Evolutionary conservation across 371 early-diverging fungal species (phyloP).

Genomic region (Neoconidiobolus thromboides): DNA sequence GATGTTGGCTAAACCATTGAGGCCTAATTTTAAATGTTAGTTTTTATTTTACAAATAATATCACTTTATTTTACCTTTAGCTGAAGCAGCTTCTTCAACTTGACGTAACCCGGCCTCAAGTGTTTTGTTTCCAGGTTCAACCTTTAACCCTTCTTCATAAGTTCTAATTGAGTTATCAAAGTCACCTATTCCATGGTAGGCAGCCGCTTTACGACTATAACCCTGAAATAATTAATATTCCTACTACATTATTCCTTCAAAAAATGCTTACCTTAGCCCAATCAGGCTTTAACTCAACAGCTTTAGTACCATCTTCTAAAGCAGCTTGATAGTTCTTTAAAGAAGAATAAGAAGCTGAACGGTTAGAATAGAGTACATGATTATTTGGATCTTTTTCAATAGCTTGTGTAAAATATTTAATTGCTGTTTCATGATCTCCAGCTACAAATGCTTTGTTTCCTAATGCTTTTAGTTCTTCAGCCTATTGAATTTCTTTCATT

Average conservation of each 20-base stretch:
- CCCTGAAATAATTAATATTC: constrained; percentile 18
- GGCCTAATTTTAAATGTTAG: background rate
- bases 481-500: background rate
- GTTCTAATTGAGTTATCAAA: constrained; percentile 45
- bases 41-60: background rate
- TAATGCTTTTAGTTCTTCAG: constrained; percentile 40
- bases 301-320: constrained; percentile 61
- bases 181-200: constrained; percentile 46
- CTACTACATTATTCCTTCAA: background rate
- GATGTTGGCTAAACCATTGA: constrained; percentile 2
- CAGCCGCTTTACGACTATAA: constrained; percentile 71
- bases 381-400: constrained; percentile 57
- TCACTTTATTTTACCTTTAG: background rate
- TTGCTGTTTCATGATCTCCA: constrained; percentile 58
- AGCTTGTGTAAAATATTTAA: constrained; percentile 51
- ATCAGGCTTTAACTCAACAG: constrained; percentile 48
- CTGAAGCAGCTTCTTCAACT: constrained; percentile 21
- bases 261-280: constrained; percentile 47
- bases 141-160: constrained; percentile 47
- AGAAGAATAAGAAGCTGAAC: constrained; percentile 63
- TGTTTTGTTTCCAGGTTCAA: constrained; percentile 52
- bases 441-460: constrained; percentile 73
- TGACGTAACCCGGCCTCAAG: constrained; percentile 51
- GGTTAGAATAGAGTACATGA: constrained; percentile 79
- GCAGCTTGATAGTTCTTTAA: constrained; percentile 51